phyloP scores from a whole-genome alignment of 1,284 basidiomycete species.

The Acaromyces ingoldii region DNA sequence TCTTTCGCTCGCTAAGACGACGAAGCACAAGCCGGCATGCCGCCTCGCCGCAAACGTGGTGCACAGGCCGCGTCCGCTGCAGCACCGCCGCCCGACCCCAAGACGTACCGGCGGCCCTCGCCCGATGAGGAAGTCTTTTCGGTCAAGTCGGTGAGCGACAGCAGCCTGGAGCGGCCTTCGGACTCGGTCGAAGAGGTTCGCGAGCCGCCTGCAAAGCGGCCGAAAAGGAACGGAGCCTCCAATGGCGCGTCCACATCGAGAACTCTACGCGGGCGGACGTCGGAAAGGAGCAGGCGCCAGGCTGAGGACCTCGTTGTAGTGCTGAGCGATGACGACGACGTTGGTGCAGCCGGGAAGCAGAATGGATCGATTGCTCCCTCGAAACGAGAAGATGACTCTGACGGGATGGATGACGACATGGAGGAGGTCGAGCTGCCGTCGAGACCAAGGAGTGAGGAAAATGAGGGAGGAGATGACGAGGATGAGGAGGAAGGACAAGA shows the following conservation, averaged over 20 bases:
- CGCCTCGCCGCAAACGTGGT: too few relatives aligned
- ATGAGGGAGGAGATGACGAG: background rate
- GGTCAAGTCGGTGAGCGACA: background rate
- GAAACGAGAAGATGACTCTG: conserved; percentile 11
- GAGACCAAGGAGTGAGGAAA: background rate
- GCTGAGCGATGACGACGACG: background rate
- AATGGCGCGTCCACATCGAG: background rate
- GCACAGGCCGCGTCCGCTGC: too few relatives aligned
- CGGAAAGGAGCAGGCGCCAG: too few relatives aligned
- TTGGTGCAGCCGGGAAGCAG: too few relatives aligned
- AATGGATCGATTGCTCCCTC: too few relatives aligned
- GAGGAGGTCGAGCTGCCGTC: conserved; percentile 28
- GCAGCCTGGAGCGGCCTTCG: background rate
- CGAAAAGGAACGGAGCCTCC: background rate
- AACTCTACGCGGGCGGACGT: background rate
- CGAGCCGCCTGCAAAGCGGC: background rate
- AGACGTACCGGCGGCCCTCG: too few relatives aligned
- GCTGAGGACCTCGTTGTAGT: background rate
- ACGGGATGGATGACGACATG: conserved; percentile 25
- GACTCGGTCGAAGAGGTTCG: background rate
- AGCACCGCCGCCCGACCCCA: too few relatives aligned
- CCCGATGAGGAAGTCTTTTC: conserved; percentile 5
- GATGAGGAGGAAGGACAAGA: background rate
- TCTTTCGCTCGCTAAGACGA: too few relatives aligned
- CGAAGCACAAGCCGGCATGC: too few relatives aligned